These are phyloP conservation scores for Capronia epimyces DNA, from an alignment of 2,329 filamentous ascomycete genomes.

Conservation along the genomic window DNA sequence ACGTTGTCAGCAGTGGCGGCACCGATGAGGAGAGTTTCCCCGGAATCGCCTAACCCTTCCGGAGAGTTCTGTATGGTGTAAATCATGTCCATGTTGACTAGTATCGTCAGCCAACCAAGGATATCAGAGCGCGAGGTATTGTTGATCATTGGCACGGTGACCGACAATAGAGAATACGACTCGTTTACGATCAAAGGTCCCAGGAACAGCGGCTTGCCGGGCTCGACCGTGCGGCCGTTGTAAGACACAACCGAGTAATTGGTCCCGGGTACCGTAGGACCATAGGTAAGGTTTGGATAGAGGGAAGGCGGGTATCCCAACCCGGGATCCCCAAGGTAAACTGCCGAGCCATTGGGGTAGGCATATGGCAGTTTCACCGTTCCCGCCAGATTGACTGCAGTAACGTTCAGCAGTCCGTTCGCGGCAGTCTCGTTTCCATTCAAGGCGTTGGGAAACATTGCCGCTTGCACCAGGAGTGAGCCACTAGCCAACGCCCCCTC, in stretches of 20 bases:
- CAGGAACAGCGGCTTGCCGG: conserved; percentile 59
- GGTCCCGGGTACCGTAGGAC: conserved; percentile 22
- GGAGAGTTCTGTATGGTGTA: conserved; percentile 56
- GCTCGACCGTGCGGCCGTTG: conserved; percentile 33
- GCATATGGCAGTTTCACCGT: conserved; percentile 58
- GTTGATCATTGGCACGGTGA: conserved; percentile 73
- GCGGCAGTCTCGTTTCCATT: conserved; percentile 44
- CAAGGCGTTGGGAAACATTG: conserved; percentile 65
- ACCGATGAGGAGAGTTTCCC: conserved; percentile 65
- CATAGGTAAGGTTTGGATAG: conserved; percentile 74
- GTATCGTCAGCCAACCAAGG: conserved; percentile 75
- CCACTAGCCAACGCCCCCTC: conserved; percentile 61
- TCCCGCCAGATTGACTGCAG: conserved; percentile 44
- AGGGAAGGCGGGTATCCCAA: conserved; percentile 66
- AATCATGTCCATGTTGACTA: conserved; percentile 64
- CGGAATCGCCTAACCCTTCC: conserved; percentile 66
- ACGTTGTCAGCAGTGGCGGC: conserved; percentile 62
- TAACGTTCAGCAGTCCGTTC: conserved; percentile 60
- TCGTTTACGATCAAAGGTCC: conserved; percentile 70
- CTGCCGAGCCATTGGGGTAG: conserved; percentile 52
- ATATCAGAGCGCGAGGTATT: conserved; percentile 61
- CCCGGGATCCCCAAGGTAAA: conserved; percentile 57
- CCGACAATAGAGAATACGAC: conserved; percentile 68
- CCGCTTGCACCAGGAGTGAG: conserved; percentile 61
- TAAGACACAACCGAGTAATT: conserved; percentile 39